Percentiles rank a stretch among this genome's conserved stretches.
Conservation (phyloP, 352 stramenopile genomes). For the Phytophthora tentaculata region DNA sequence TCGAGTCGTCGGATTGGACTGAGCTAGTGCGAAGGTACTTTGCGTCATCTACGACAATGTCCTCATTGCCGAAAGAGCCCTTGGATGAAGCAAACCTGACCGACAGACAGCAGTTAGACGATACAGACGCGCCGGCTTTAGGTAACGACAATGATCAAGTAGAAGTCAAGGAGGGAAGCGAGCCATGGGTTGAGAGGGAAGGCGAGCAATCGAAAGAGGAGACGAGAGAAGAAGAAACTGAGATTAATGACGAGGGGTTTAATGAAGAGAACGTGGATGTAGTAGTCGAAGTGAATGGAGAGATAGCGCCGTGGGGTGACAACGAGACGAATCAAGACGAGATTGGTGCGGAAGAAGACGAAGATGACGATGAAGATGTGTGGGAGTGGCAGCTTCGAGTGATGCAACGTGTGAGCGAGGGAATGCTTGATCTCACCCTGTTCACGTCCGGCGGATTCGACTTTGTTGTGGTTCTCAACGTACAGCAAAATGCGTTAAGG, state of each 20-base stretch:
- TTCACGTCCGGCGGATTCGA: conserved; percentile 54
- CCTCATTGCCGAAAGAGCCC: conserved; percentile 12
- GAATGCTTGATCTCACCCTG: conserved; percentile 34
- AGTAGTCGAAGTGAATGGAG: conserved; percentile 1
- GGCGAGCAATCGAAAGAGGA: not conserved
- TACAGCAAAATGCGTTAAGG: conserved; percentile 65
- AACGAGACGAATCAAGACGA: conserved; percentile 16
- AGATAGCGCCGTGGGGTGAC: conserved; percentile 18
- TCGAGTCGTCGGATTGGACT: not conserved
- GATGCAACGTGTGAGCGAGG: conserved; percentile 58
- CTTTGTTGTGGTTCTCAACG: conserved; percentile 61
- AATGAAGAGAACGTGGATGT: not conserved
- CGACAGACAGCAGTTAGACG: conserved; percentile 1
- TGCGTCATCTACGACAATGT: conserved; percentile 7
- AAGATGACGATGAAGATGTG: conserved; percentile 22
- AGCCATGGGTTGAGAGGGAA: conserved; percentile 1
- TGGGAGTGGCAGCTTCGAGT: conserved; percentile 57
- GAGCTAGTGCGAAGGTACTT: conserved; percentile 13
- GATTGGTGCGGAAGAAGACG: conserved; percentile 7
- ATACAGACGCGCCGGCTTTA: not conserved
- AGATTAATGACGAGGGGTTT: not conserved
- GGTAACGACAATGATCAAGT: not conserved
- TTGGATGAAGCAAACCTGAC: conserved; percentile 3
- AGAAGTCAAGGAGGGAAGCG: not conserved
- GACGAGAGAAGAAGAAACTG: not conserved